phyloP scores from a whole-genome alignment of 805 yeast genomes.

The Wickerhamiella dianesei region DNA sequence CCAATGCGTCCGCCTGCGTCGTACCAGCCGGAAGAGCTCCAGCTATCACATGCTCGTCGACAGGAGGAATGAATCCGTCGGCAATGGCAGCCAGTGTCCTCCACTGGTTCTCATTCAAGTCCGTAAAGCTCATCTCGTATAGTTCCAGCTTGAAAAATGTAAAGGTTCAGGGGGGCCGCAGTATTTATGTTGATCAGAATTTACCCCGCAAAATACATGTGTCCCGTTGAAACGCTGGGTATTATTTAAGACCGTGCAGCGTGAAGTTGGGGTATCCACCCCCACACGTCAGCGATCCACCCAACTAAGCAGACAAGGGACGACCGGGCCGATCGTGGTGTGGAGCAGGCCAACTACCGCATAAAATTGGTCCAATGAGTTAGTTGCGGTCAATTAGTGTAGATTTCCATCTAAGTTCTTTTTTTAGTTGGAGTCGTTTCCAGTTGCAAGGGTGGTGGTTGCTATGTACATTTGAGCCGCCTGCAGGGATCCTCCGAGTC shows the following conservation, averaged over 20 bases:
- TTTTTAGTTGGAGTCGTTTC: no score
- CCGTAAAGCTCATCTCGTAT: not conserved
- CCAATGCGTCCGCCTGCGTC: not conserved
- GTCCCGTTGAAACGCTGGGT: no score
- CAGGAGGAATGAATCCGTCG: conserved; percentile 1
- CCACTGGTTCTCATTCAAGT: conserved; percentile 3
- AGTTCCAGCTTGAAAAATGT: no score
- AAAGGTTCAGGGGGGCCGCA: no score
- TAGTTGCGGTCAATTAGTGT: no score
- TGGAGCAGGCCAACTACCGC: no score
- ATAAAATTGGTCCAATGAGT: no score
- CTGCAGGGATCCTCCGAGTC: no score
- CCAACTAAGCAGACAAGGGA: not conserved
- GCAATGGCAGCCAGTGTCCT: not conserved
- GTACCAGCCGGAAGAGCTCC: not conserved
- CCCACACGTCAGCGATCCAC: not conserved
- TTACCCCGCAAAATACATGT: not conserved
- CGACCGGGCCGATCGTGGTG: no score
- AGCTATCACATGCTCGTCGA: not conserved
- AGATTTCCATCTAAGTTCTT: no score
- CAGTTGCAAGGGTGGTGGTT: no score
- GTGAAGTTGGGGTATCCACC: not conserved
- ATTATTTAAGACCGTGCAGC: not conserved
- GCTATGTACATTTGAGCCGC: no score
- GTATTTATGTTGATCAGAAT: not conserved